Base-by-base conservation (phyloP, 2,329 filamentous ascomycete genomes). In the Sclerotinia sclerotiorum region DNA sequence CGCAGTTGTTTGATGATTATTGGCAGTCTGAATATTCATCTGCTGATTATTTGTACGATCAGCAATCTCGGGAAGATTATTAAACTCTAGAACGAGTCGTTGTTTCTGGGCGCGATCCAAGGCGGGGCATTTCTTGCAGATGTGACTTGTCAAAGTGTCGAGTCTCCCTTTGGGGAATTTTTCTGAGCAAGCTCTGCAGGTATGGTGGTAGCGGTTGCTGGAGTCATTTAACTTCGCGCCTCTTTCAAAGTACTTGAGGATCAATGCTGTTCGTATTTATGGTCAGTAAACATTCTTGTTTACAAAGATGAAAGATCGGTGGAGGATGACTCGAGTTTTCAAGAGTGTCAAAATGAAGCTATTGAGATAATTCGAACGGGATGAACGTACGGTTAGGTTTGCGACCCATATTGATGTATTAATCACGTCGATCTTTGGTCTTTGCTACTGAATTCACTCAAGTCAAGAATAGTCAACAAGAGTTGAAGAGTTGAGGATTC, bases 151-250 rank as follows among this genome's bases (percentile, higher is more conserved):
- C 70, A 97, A 81, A 74, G 88, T 92, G 76, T 97, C 94, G 76
- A 92, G 90, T 71, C 94, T 88, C 70, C 94, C 94, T 78, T 97
- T 97, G 71, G 92, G 91, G 72, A 97, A 97, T 79, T 91, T 90
- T 80, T 95, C 91, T 73, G 92, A 92, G 78, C 93, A 97, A 73
- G 88, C 85, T 79, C 91, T 94, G 86, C 93, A 97, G 17, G 91
- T 95, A 77, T 97, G 92, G 74, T 92, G 89, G 77, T 97, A 97
- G 69, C 94, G 88, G 79, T 97, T 97, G 82, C 92, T 95, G 72
- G 91, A 90, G 81, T 97, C 93, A 77, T 90, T 88, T 75, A 97
- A 85, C 81, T 97, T 97, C 51, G 88, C 86, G 13, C 94, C 94
- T 74, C 93, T 88, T 78, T 92, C 88, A 79, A 97, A 97, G 83